Percentiles rank a stretch among this genome's conserved stretches.
These are phyloP conservation scores for Lachancea sp. DNA, from an alignment of 805 yeast species.

Conservation along the genomic window DNA sequence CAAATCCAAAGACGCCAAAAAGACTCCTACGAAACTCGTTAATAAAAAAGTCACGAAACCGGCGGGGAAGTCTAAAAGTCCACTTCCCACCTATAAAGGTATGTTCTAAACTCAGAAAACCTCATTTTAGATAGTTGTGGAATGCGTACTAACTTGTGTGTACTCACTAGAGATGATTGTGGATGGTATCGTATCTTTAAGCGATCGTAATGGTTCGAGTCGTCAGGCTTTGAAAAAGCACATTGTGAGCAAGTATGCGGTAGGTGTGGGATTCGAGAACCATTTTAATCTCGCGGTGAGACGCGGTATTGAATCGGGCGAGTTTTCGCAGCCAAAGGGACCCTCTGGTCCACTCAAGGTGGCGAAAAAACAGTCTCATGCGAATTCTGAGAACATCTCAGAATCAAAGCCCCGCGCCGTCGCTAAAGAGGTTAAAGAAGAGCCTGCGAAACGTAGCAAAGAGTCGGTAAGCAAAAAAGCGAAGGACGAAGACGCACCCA, in stretches of 20 bases:
- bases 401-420: conserved; percentile 13
- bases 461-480: not conserved
- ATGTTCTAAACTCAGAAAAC: conserved; percentile 12
- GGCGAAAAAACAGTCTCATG: conserved; percentile 28
- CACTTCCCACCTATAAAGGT: conserved; percentile 34
- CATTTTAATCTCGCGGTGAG: conserved; percentile 64
- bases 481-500: conserved; percentile 1
- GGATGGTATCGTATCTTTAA: conserved; percentile 61
- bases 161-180: conserved; percentile 27
- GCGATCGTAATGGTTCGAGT: conserved; percentile 75
- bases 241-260: conserved; percentile 47
- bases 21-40: conserved; percentile 6
- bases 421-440: conserved; percentile 17
- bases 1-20: conserved; percentile 7
- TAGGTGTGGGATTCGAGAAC: conserved; percentile 60
- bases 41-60: conserved; percentile 10
- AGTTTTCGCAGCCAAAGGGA: conserved; percentile 80
- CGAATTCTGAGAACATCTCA: conserved; percentile 28
- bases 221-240: conserved; percentile 87
- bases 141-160: conserved; percentile 1
- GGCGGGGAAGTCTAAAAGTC: conserved; percentile 4
- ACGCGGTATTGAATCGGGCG: conserved; percentile 74
- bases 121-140: not conserved
- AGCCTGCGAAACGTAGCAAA: conserved; percentile 10
- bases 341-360: conserved; percentile 80